These are phyloP conservation scores for Pestalotiopsis sp. DNA, from an alignment of 2,329 filamentous ascomycete genomes.

Conservation along the genomic window DNA sequence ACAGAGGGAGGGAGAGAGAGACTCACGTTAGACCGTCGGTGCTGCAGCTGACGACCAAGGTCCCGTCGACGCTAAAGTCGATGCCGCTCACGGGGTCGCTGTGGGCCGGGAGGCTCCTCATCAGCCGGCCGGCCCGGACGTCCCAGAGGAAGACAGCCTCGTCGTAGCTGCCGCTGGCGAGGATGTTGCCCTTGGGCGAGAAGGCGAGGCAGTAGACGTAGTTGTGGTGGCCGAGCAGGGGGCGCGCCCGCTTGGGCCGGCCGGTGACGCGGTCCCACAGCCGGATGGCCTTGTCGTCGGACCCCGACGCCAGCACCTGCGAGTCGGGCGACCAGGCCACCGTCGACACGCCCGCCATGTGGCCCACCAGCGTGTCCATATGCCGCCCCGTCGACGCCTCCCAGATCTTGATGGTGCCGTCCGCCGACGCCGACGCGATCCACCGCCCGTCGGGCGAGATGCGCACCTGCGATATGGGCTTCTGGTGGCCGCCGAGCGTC, in stretches of 20 bases:
- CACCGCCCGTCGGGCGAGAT: constrained; percentile 90
- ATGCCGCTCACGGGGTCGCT: constrained; percentile 94
- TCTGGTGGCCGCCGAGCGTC: constrained; percentile 75
- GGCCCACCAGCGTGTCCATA: constrained; percentile 87
- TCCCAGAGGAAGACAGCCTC: constrained; percentile 98
- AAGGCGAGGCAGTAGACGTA: constrained; percentile 95
- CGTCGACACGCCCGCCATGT: constrained; percentile 89
- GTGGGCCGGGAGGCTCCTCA: constrained; percentile 91
- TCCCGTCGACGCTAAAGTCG: constrained; percentile 91
- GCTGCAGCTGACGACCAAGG: constrained; percentile 87
- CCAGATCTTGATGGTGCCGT: constrained; percentile 92
- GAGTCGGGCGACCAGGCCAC: constrained; percentile 94
- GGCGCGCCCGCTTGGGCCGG: constrained; percentile 54
- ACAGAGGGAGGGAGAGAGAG: background rate
- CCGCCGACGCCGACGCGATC: constrained; percentile 89
- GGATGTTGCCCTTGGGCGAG: constrained; percentile 96
- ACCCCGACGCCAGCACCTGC: constrained; percentile 83
- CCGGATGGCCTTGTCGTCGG: constrained; percentile 94
- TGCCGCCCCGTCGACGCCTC: constrained; percentile 75
- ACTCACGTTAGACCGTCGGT: constrained; percentile 84
- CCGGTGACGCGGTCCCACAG: constrained; percentile 80
- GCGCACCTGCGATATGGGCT: constrained; percentile 80
- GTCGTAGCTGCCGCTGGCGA: constrained; percentile 94
- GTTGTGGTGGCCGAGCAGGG: constrained; percentile 87
- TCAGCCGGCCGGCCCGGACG: constrained; percentile 81